Conservation (phyloP, 768 basidiomycete genomes). For the Megacollybia marginata region DNA sequence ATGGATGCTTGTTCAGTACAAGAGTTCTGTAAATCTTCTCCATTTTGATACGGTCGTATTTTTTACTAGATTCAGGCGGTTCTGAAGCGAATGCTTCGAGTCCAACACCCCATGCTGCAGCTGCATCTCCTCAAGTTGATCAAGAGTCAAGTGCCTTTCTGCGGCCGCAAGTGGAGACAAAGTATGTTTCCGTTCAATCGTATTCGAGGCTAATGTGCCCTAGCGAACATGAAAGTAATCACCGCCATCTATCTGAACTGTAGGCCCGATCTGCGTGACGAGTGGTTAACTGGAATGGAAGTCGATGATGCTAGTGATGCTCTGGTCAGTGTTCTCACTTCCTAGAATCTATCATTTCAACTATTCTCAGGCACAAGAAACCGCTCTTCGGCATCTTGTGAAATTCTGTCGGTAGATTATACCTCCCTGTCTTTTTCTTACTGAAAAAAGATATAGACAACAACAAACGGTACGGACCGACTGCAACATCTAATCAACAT, state of each 20-base stretch:
- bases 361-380: slow-evolving; percentile 75
- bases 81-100: slow-evolving; percentile 88
- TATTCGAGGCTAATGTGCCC: slow-evolving; percentile 1
- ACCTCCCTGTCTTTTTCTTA: neutral
- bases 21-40: slow-evolving; percentile 71
- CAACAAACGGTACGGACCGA: slow-evolving; percentile 76
- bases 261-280: slow-evolving; percentile 92
- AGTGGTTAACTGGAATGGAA: slow-evolving; percentile 93
- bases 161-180: slow-evolving; percentile 96
- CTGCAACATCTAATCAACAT: slow-evolving; percentile 44
- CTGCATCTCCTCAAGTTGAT: slow-evolving; percentile 93
- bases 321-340: slow-evolving; percentile 41
- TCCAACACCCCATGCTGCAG: slow-evolving; percentile 90
- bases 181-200: slow-evolving; percentile 41
- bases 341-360: slow-evolving; percentile 1
- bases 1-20: slow-evolving; percentile 95
- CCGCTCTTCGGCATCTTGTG: slow-evolving; percentile 86
- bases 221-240: slow-evolving; percentile 99
- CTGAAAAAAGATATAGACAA: slow-evolving; percentile 54
- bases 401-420: slow-evolving; percentile 70
- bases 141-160: slow-evolving; percentile 98
- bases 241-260: slow-evolving; percentile 98
- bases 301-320: slow-evolving; percentile 91
- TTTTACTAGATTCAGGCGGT: slow-evolving; percentile 59
- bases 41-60: neutral